Evolutionary conservation across 2,329 filamentous ascomycete species (phyloP).

Genomic region (Alternaria longipes): DNA sequence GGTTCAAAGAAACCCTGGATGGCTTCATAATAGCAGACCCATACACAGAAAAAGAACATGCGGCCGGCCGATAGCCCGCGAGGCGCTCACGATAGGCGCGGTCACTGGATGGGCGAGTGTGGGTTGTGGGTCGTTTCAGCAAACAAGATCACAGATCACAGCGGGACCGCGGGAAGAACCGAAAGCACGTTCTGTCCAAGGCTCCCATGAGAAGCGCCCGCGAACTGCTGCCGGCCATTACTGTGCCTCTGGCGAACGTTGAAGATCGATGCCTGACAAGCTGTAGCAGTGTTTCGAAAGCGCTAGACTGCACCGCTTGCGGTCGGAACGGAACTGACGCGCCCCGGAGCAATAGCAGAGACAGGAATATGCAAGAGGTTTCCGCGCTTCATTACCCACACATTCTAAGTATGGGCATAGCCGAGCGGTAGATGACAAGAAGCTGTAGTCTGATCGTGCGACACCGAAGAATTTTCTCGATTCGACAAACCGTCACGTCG

Average conservation of each 20-base stretch:
- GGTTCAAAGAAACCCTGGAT: background rate
- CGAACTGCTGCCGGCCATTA: constrained; percentile 21
- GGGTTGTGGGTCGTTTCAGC: constrained; percentile 25
- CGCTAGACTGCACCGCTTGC: background rate
- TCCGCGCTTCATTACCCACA: constrained; percentile 13
- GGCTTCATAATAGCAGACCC: constrained; percentile 14
- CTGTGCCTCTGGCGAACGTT: constrained; percentile 17
- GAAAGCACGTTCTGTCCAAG: constrained; percentile 23
- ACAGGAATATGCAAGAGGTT: constrained; percentile 6
- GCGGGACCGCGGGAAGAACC: constrained; percentile 23
- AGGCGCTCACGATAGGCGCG: constrained; percentile 30
- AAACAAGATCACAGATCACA: constrained; percentile 14
- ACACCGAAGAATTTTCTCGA: constrained; percentile 2
- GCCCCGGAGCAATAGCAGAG: constrained; percentile 13
- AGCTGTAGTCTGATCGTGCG: constrained; percentile 6
- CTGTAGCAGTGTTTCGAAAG: constrained; percentile 5
- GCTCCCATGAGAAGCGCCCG: constrained; percentile 29
- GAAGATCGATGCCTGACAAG: constrained; percentile 2
- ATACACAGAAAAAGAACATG: constrained; percentile 8
- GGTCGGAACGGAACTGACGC: constrained; percentile 5
- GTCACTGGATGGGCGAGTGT: constrained; percentile 20
- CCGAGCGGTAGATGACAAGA: constrained; percentile 16
- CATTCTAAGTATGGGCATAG: constrained; percentile 29
- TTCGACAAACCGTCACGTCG: constrained; percentile 10
- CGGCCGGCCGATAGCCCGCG: constrained; percentile 17